Percentiles rank a stretch among this genome's conserved stretches.
Evolutionary conservation across 352 stramenopile genomes (phyloP).

Genomic region (Phytophthora pini): DNA sequence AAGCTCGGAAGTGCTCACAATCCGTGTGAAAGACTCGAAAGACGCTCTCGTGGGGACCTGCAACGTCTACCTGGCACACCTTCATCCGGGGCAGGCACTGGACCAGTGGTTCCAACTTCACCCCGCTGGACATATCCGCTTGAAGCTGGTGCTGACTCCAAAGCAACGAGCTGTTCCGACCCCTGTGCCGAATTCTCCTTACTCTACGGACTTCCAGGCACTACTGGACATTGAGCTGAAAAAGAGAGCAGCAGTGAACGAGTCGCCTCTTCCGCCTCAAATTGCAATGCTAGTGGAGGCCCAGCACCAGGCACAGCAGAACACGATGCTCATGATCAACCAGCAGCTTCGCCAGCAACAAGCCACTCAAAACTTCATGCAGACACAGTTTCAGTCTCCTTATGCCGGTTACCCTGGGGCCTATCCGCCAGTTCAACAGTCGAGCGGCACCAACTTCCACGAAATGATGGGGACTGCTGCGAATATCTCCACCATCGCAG

Average conservation of each 20-base stretch:
- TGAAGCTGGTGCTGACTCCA: constrained; percentile 37
- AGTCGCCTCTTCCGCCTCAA: constrained; percentile 8
- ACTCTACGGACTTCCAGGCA: constrained; percentile 13
- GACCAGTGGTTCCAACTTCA: constrained; percentile 58
- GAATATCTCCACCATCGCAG: constrained; percentile 21
- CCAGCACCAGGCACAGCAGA: constrained; percentile 22
- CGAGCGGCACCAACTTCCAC: constrained; percentile 16
- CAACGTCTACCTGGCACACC: constrained; percentile 50
- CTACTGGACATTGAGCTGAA: constrained; percentile 19
- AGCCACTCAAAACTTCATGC: background rate
- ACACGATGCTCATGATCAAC: constrained; percentile 13
- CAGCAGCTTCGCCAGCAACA: constrained; percentile 24
- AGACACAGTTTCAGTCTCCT: constrained; percentile 4
- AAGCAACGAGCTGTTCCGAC: constrained; percentile 12
- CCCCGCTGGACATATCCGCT: constrained; percentile 42
- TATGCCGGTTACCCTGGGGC: constrained; percentile 1
- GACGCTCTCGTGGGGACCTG: constrained; percentile 43
- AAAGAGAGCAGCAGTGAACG: constrained; percentile 14
- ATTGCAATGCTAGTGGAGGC: constrained; percentile 17
- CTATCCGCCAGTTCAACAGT: constrained; percentile 12
- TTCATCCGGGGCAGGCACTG: constrained; percentile 33
- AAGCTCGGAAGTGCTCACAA: constrained; percentile 19
- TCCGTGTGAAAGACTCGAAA: constrained; percentile 27
- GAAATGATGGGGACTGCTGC: constrained; percentile 23
- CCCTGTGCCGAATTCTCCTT: constrained; percentile 9